Conservation (phyloP, 257 asterid genomes). For the Fraxinus americana region DNA sequence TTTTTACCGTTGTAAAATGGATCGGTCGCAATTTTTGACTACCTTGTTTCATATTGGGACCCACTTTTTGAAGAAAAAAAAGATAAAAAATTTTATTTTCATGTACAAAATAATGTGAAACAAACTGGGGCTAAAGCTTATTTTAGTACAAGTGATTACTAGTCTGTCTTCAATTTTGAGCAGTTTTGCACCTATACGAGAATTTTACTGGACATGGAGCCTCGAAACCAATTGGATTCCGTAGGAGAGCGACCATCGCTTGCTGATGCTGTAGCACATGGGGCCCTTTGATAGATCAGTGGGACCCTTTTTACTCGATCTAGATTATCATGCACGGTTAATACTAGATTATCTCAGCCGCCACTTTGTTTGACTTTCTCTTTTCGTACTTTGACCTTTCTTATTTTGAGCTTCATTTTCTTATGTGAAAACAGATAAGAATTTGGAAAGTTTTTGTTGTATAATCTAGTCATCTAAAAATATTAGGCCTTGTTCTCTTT, state of each 20-base stretch:
- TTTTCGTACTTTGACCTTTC: background rate
- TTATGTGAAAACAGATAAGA: too few relatives aligned
- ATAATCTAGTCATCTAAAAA: too few relatives aligned
- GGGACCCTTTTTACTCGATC: constrained; percentile 24
- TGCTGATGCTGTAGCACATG: constrained; percentile 12
- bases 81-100: too few relatives aligned
- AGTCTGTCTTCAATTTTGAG: constrained; percentile 31
- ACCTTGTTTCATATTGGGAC: too few relatives aligned
- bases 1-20: too few relatives aligned
- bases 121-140: too few relatives aligned
- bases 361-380: background rate
- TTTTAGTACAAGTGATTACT: constrained; percentile 10
- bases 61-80: too few relatives aligned
- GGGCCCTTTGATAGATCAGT: constrained; percentile 20
- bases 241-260: constrained; percentile 43
- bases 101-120: too few relatives aligned
- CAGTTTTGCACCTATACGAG: constrained; percentile 25
- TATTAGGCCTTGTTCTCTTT: too few relatives aligned
- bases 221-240: constrained; percentile 30
- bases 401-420: background rate
- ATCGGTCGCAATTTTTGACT: too few relatives aligned
- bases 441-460: too few relatives aligned
- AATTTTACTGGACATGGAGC: constrained; percentile 36
- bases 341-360: constrained; percentile 10
- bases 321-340: background rate